phyloP scores from a whole-genome alignment of 768 basidiomycete species.

The Mycena sanguinolenta region DNA sequence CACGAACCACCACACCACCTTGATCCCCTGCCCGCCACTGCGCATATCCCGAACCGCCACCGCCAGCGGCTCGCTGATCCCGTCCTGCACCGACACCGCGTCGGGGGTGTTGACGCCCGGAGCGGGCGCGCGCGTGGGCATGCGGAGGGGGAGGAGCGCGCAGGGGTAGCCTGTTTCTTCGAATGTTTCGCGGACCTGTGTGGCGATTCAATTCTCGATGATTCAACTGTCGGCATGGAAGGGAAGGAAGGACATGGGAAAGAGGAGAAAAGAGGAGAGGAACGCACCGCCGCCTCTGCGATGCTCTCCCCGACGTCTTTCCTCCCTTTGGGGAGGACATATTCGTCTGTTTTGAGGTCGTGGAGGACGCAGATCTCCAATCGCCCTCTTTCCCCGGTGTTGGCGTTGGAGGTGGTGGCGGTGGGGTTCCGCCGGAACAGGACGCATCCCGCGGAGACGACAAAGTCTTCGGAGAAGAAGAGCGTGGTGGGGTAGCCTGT shows the following conservation, averaged over 20 bases:
- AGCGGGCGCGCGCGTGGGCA: conserved; percentile 67
- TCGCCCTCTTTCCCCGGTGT: conserved; percentile 28
- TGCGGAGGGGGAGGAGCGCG: conserved; percentile 59
- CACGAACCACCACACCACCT: conserved; percentile 69
- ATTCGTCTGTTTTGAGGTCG: conserved; percentile 43
- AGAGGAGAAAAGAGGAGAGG: too few relatives aligned
- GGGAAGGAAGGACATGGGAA: too few relatives aligned
- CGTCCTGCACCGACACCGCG: conserved; percentile 37
- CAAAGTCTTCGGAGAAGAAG: too few relatives aligned
- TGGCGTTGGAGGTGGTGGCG: too few relatives aligned
- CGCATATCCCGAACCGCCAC: conserved; percentile 41
- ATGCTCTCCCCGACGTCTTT: conserved; percentile 70
- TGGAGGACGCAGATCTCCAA: conserved; percentile 58
- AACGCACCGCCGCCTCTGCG: conserved; percentile 60
- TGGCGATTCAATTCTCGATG: background rate
- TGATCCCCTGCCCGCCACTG: conserved; percentile 44
- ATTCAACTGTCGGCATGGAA: too few relatives aligned
- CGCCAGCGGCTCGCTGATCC: conserved; percentile 51
- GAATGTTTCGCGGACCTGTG: conserved; percentile 62
- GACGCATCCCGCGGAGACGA: too few relatives aligned
- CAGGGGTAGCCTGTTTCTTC: conserved; percentile 77
- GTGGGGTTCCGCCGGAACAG: too few relatives aligned
- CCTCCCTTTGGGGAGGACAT: conserved; percentile 72
- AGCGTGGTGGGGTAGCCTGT: too few relatives aligned
- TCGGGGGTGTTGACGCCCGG: conserved; percentile 55